Conservation (phyloP, 2,329 filamentous ascomycete species). For the Ophiostoma piceae region DNA sequence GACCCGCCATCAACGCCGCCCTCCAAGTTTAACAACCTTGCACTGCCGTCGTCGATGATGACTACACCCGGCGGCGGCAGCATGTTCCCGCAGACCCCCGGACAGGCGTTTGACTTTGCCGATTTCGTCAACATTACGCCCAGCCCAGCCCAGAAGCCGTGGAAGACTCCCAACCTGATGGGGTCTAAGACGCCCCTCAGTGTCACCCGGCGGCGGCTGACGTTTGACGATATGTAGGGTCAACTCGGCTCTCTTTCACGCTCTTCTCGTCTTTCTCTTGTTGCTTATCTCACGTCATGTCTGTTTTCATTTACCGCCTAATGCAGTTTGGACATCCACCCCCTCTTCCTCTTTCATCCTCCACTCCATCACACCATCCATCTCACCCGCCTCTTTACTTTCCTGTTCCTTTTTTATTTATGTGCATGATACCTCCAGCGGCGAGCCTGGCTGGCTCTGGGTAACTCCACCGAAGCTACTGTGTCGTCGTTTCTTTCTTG, state of each 20-base stretch:
- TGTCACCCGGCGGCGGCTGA: conserved; percentile 68
- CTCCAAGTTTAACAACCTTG: conserved; percentile 60
- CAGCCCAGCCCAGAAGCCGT: conserved; percentile 83
- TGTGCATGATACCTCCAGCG: conserved; percentile 27
- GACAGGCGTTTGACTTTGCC: conserved; percentile 81
- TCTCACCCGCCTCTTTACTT: background rate
- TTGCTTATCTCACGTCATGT: conserved; percentile 11
- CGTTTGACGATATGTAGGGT: conserved; percentile 63
- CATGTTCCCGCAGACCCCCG: conserved; percentile 69
- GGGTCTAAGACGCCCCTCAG: conserved; percentile 53
- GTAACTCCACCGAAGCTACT: conserved; percentile 22
- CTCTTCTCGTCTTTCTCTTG: background rate
- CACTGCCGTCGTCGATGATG: conserved; percentile 79
- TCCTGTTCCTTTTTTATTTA: background rate
- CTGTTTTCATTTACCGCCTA: conserved; percentile 17
- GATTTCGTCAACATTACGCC: conserved; percentile 98
- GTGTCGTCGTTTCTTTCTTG: conserved; percentile 14
- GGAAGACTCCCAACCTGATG: conserved; percentile 67
- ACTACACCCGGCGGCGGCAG: conserved; percentile 71
- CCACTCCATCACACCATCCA: background rate
- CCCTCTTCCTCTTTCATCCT: background rate
- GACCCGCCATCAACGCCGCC: conserved; percentile 72
- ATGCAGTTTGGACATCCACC: conserved; percentile 27
- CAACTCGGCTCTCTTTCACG: background rate
- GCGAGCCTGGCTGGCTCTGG: conserved; percentile 27